Conservation (phyloP, 108 stramenopile genomes). For the Skeletonema marinoi region DNA sequence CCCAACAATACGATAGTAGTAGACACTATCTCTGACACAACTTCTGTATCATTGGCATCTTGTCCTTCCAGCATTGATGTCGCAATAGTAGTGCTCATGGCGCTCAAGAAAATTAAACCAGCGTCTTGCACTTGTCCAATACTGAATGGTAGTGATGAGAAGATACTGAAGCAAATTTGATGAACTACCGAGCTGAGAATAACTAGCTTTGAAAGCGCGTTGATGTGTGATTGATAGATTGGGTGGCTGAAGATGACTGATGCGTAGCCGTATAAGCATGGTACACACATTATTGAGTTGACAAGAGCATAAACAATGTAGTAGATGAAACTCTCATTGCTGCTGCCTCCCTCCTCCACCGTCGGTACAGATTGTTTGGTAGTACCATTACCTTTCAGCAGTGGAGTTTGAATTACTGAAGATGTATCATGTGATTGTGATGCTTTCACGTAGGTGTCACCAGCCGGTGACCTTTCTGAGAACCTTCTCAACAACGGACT, state of each 20-base stretch:
- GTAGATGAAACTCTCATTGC: constrained; percentile 29
- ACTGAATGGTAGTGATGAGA: constrained; percentile 87
- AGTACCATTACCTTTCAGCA: neutral
- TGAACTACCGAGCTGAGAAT: constrained; percentile 86
- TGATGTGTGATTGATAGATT: constrained; percentile 69
- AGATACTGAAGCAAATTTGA: constrained; percentile 83
- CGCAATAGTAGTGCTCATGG: constrained; percentile 90
- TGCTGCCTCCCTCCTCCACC: neutral
- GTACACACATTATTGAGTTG: constrained; percentile 80
- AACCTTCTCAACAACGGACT: constrained; percentile 25
- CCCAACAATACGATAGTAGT: constrained; percentile 76
- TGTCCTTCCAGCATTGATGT: constrained; percentile 47
- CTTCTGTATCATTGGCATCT: constrained; percentile 42
- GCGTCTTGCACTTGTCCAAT: constrained; percentile 98
- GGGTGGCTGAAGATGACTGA: constrained; percentile 87
- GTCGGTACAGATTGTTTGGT: neutral
- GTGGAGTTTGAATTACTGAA: neutral
- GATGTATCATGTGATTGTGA: neutral
- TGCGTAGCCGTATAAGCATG: constrained; percentile 88
- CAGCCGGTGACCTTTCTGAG: neutral
- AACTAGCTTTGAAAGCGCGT: constrained; percentile 83
- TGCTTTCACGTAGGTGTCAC: neutral
- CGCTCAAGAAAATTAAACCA: constrained; percentile 91
- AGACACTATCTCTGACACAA: constrained; percentile 64
- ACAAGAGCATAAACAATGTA: constrained; percentile 54